These are phyloP conservation scores for Colletotrichum melonis DNA, from an alignment of 2,329 filamentous ascomycete species.

Conservation along the genomic window DNA sequence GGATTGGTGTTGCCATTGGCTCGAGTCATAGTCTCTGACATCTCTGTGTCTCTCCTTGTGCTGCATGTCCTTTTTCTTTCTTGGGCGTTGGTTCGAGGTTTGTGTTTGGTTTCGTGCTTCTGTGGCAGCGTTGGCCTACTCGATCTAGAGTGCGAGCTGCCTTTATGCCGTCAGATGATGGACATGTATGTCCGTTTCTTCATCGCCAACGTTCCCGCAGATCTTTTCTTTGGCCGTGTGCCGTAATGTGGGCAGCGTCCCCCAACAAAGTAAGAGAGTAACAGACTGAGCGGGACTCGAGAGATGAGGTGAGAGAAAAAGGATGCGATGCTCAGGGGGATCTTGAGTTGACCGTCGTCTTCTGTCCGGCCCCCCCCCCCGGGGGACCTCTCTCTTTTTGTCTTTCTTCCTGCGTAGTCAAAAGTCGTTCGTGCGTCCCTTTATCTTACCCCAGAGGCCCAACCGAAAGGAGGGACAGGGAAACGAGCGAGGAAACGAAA, in stretches of 20 bases:
- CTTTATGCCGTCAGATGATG: neutral
- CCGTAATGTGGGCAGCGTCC: conserved; percentile 17
- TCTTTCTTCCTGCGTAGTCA: neutral
- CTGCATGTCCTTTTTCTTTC: neutral
- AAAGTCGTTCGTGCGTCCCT: conserved; percentile 5
- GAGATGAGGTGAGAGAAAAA: conserved; percentile 26
- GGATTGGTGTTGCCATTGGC: conserved; percentile 2
- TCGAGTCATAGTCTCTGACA: neutral
- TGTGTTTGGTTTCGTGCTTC: neutral
- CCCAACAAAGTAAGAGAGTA: conserved; percentile 20
- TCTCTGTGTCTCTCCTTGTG: neutral
- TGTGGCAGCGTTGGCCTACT: neutral
- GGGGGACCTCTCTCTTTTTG: neutral
- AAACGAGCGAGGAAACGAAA: conserved; percentile 28
- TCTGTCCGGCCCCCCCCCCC: neutral
- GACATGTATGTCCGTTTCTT: conserved; percentile 4
- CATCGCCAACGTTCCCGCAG: neutral
- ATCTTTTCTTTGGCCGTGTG: conserved; percentile 19
- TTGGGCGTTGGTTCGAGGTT: neutral
- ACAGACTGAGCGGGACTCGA: conserved; percentile 24
- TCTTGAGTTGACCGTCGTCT: neutral
- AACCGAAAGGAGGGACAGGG: conserved; percentile 18
- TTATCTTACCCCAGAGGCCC: conserved; percentile 25
- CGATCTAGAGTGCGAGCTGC: neutral
- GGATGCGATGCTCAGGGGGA: conserved; percentile 19